These are phyloP conservation scores for Stentor roeselii DNA, from an alignment of 73 alveolate species.

Conservation along the genomic window DNA sequence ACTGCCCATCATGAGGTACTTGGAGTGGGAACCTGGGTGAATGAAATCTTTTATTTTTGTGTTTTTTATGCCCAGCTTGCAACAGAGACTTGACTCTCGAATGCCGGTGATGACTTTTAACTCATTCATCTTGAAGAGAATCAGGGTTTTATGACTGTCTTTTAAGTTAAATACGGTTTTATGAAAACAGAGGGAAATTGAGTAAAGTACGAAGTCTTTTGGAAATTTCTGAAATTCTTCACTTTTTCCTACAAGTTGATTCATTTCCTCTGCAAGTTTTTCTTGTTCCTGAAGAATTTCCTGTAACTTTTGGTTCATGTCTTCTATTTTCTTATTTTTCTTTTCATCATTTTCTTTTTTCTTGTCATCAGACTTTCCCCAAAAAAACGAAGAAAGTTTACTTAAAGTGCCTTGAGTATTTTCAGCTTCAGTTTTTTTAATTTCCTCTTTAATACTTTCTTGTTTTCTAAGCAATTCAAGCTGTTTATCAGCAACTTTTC, in stretches of 20 bases:
- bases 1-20: neutral
- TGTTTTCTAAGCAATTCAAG: neutral
- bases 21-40: neutral
- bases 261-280: neutral
- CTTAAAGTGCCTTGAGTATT: neutral
- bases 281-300: neutral
- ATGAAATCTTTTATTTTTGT: neutral
- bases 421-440: constrained; percentile 7
- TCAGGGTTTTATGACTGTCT: neutral
- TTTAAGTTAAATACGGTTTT: neutral
- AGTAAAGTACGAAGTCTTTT: neutral
- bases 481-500: neutral
- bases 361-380: constrained; percentile 15
- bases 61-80: neutral
- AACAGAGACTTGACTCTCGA: neutral
- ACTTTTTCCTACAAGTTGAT: neutral
- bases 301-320: neutral
- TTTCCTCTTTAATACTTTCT: neutral
- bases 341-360: constrained; percentile 11
- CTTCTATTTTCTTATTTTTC: neutral
- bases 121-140: neutral
- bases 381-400: neutral
- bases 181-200: neutral
- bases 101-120: constrained; percentile 8
- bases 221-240: neutral